Conservation (phyloP, 2,329 filamentous ascomycete genomes). For the Pyrenochaeta sp. region DNA sequence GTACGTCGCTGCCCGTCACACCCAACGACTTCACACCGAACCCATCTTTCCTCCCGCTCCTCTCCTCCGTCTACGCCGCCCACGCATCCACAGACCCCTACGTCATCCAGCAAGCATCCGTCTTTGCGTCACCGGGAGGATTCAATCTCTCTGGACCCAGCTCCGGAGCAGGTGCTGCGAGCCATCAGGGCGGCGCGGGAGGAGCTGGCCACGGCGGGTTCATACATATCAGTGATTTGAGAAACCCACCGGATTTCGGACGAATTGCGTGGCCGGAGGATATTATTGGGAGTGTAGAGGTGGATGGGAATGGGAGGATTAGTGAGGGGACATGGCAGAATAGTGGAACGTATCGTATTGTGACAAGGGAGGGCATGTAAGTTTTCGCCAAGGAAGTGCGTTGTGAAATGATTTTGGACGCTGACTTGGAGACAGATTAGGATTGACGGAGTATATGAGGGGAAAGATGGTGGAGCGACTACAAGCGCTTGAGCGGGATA, state of each 20-base stretch:
- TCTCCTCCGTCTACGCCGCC: slow-evolving; percentile 63
- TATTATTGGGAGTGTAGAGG: slow-evolving; percentile 70
- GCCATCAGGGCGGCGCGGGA: slow-evolving; percentile 65
- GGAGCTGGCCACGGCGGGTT: slow-evolving; percentile 66
- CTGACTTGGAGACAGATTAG: slow-evolving; percentile 14
- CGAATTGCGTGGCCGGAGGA: slow-evolving; percentile 72
- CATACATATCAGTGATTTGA: slow-evolving; percentile 68
- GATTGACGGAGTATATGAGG: slow-evolving; percentile 31
- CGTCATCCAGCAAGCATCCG: slow-evolving; percentile 65
- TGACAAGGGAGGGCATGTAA: slow-evolving; percentile 67
- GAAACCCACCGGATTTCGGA: slow-evolving; percentile 68
- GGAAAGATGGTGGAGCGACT: slow-evolving; percentile 30
- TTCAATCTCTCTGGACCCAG: slow-evolving; percentile 59
- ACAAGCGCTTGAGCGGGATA: slow-evolving; percentile 27
- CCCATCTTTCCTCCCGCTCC: slow-evolving; percentile 61
- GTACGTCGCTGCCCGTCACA: slow-evolving; percentile 62
- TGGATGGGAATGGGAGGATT: slow-evolving; percentile 65
- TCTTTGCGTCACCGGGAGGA: slow-evolving; percentile 66
- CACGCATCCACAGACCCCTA: slow-evolving; percentile 64
- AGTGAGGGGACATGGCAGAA: slow-evolving; percentile 66
- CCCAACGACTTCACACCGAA: slow-evolving; percentile 65
- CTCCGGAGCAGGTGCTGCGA: slow-evolving; percentile 63
- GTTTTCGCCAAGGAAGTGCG: slow-evolving; percentile 30
- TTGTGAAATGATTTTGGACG: neutral
- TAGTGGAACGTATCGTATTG: slow-evolving; percentile 67